phyloP scores from a whole-genome alignment of 148 eudicot species.

The Nyssa sinensis region DNA sequence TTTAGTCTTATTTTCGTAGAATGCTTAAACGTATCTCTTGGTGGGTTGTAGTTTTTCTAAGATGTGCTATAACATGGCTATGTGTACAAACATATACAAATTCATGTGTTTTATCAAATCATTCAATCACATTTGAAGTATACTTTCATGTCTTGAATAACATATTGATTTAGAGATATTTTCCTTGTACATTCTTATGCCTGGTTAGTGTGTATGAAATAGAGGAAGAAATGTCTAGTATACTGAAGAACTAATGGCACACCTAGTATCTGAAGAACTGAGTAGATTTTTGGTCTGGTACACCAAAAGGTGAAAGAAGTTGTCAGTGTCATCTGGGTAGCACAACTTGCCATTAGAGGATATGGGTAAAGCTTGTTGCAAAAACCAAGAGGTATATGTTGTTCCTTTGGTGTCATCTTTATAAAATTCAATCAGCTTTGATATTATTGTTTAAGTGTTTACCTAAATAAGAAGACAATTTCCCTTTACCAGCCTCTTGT shows the following conservation, averaged over 20 bases:
- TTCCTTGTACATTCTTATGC: not conserved
- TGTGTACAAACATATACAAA: not conserved
- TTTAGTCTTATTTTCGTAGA: no score
- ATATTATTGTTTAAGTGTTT: not conserved
- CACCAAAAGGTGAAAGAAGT: slow-evolving; percentile 8
- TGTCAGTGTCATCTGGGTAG: not conserved
- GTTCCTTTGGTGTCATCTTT: not conserved
- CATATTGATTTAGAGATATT: not conserved
- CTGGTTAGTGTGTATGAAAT: not conserved
- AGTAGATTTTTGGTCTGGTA: not conserved
- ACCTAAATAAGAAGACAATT: not conserved
- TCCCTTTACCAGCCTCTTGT: not conserved
- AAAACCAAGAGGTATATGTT: not conserved
- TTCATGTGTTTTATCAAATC: not conserved
- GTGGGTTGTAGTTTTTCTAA: not conserved
- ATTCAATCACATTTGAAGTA: not conserved
- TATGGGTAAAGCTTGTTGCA: not conserved
- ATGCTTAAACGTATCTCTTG: no score
- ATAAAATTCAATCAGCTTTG: not conserved
- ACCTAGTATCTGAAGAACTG: not conserved
- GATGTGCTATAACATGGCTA: not conserved
- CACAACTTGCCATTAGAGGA: not conserved
- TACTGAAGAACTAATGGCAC: not conserved
- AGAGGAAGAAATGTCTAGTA: not conserved
- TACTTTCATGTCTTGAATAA: slow-evolving; percentile 4